These are phyloP conservation scores for Colletotrichum scovillei DNA, from an alignment of 2,329 filamentous ascomycete species.

Conservation along the genomic window DNA sequence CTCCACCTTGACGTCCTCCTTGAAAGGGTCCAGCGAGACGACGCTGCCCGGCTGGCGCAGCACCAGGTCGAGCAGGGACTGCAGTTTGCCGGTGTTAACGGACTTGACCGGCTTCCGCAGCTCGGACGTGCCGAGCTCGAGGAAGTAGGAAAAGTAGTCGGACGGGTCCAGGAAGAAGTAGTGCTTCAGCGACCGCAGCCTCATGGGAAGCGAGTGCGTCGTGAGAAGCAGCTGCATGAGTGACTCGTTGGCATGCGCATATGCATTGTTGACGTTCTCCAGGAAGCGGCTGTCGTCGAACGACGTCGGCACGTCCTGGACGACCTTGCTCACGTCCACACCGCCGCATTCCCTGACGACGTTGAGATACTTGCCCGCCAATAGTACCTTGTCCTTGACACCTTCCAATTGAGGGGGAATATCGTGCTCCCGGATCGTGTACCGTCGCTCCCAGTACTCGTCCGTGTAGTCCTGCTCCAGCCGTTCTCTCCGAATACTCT, in stretches of 20 bases:
- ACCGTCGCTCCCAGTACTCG: slow-evolving; percentile 98
- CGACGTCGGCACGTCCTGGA: slow-evolving; percentile 87
- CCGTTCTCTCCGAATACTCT: slow-evolving; percentile 90
- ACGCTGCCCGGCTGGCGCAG: slow-evolving; percentile 96
- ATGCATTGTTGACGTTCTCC: slow-evolving; percentile 95
- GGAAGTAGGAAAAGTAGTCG: slow-evolving; percentile 98
- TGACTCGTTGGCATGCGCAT: slow-evolving; percentile 94
- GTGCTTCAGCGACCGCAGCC: slow-evolving; percentile 92
- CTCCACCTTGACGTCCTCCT: slow-evolving; percentile 96
- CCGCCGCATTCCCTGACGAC: slow-evolving; percentile 97
- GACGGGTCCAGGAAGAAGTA: slow-evolving; percentile 99
- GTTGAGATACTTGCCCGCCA: slow-evolving; percentile 97
- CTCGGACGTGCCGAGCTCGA: slow-evolving; percentile 90
- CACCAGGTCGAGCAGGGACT: slow-evolving; percentile 94
- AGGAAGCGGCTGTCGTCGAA: slow-evolving; percentile 94
- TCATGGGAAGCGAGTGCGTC: slow-evolving; percentile 88
- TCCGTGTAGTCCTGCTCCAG: slow-evolving; percentile 97
- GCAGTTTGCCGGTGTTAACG: slow-evolving; percentile 93
- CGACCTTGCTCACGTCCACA: slow-evolving; percentile 90
- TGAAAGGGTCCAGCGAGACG: slow-evolving; percentile 94
- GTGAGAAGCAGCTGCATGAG: slow-evolving; percentile 91
- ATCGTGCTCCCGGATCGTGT: slow-evolving; percentile 91
- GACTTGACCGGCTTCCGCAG: slow-evolving; percentile 88
- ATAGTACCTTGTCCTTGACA: slow-evolving; percentile 92
- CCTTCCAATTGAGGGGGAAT: slow-evolving; percentile 91